These are phyloP conservation scores for Paramyrothecium roridum DNA, from an alignment of 2,329 filamentous ascomycete species.

Conservation along the genomic window DNA sequence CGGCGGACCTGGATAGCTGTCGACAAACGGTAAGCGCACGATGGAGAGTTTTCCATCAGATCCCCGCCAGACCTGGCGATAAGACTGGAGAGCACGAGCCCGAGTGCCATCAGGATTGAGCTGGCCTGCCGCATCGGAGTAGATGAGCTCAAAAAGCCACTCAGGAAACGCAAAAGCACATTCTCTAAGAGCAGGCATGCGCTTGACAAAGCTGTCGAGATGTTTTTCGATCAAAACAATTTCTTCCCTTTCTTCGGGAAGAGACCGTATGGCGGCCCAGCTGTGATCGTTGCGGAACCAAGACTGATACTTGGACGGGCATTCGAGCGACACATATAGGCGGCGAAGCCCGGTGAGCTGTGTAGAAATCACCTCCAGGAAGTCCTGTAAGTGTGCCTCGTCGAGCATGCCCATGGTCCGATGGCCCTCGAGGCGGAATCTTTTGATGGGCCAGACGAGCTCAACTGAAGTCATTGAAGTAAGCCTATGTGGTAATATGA, in stretches of 20 bases:
- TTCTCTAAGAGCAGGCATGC: not conserved
- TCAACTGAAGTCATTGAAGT: constrained; percentile 1
- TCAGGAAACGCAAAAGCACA: constrained; percentile 1
- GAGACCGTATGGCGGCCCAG: not conserved
- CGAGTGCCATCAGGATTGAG: not conserved
- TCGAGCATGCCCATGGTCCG: not conserved
- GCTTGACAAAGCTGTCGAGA: not conserved
- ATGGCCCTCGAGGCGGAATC: not conserved
- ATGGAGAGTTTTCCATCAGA: not conserved
- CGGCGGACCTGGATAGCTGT: constrained; percentile 5
- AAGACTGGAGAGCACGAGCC: not conserved
- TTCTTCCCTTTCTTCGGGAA: too few species aligned
- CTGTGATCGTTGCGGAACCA: not conserved
- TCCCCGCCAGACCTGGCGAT: constrained; percentile 2
- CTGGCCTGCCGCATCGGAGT: not conserved
- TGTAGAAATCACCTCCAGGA: not conserved
- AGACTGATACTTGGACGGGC: not conserved
- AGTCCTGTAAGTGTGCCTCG: not conserved
- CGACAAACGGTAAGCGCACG: constrained; percentile 2
- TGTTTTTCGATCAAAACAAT: too few species aligned
- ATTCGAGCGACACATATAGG: constrained; percentile 2
- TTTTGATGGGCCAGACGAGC: constrained; percentile 1
- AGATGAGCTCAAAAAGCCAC: not conserved
- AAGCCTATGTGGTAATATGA: constrained; percentile 3
- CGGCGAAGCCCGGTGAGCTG: not conserved